Evolutionary conservation across 2,329 filamentous ascomycete species (phyloP).

Genomic region (Coleophoma cylindrospora): DNA sequence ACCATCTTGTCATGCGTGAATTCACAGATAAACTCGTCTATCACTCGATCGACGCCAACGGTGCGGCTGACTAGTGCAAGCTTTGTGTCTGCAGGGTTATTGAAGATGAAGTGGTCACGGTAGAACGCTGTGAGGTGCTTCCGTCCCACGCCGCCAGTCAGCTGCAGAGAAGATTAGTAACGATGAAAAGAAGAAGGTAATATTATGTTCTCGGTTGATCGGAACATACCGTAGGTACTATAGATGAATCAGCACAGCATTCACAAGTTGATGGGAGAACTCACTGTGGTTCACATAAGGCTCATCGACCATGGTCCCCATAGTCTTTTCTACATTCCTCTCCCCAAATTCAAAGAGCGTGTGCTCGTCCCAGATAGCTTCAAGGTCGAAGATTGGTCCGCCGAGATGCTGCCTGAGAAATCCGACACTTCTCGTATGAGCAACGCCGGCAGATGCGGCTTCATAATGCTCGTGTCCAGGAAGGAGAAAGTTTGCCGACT

Average conservation of each 20-base stretch:
- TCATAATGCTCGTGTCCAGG: constrained; percentile 2
- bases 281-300: constrained; percentile 74
- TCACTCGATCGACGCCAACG: constrained; percentile 64
- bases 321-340: constrained; percentile 65
- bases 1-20: constrained; percentile 59
- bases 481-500: neutral
- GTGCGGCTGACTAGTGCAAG: constrained; percentile 69
- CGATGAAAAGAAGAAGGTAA: no score
- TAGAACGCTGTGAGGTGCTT: constrained; percentile 62
- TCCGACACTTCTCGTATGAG: constrained; percentile 58
- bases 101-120: constrained; percentile 68
- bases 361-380: constrained; percentile 76
- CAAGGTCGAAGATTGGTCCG: constrained; percentile 69
- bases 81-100: constrained; percentile 61
- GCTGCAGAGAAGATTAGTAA: constrained; percentile 3
- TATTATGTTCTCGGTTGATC: no score
- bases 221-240: neutral
- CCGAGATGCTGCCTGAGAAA: constrained; percentile 59
- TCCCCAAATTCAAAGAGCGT: constrained; percentile 66
- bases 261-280: constrained; percentile 12
- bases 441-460: constrained; percentile 38
- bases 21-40: constrained; percentile 65
- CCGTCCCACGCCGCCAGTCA: constrained; percentile 63
- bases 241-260: no score
- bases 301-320: constrained; percentile 74